Percentiles rank a stretch among this genome's conserved stretches.
Conservation (phyloP, 768 basidiomycete genomes). For the Naganishia onofrii region DNA sequence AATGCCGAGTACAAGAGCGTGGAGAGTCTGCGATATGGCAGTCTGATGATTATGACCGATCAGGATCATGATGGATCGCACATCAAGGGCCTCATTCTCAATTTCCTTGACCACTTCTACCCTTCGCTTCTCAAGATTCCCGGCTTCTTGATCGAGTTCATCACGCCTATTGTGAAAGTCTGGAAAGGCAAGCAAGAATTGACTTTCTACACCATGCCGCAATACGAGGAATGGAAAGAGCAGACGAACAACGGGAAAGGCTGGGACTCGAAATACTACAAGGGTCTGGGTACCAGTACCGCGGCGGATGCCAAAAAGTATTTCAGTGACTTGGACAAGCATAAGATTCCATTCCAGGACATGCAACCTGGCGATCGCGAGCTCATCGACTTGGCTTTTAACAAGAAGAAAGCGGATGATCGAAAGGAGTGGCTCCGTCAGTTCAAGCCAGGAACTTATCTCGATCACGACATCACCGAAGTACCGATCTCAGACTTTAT, state of each 20-base stretch:
- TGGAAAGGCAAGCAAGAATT: slow-evolving; percentile 70
- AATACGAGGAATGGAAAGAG: slow-evolving; percentile 90
- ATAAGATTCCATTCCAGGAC: slow-evolving; percentile 86
- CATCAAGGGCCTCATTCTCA: slow-evolving; percentile 98
- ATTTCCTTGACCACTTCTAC: slow-evolving; percentile 94
- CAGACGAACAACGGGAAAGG: slow-evolving; percentile 69
- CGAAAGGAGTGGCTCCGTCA: slow-evolving; percentile 97
- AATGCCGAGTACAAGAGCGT: slow-evolving; percentile 78
- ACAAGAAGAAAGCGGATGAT: slow-evolving; percentile 98
- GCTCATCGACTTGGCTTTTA: slow-evolving; percentile 95
- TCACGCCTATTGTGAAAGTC: slow-evolving; percentile 95
- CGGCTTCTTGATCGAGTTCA: slow-evolving; percentile 93
- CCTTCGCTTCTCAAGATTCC: slow-evolving; percentile 87
- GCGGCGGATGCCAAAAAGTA: slow-evolving; percentile 88
- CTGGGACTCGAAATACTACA: slow-evolving; percentile 95
- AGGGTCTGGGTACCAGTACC: slow-evolving; percentile 94
- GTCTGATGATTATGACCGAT: slow-evolving; percentile 99
- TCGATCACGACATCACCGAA: slow-evolving; percentile 81
- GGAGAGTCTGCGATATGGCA: slow-evolving; percentile 77
- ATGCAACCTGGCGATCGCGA: slow-evolving; percentile 77
- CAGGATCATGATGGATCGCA: slow-evolving; percentile 99
- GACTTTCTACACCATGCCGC: slow-evolving; percentile 95
- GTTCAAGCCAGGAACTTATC: slow-evolving; percentile 93
- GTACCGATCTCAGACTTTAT: slow-evolving; percentile 92
- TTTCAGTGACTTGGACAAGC: slow-evolving; percentile 85